Conservation (phyloP, 2,329 filamentous ascomycete species). For the Cordyceps militaris region DNA sequence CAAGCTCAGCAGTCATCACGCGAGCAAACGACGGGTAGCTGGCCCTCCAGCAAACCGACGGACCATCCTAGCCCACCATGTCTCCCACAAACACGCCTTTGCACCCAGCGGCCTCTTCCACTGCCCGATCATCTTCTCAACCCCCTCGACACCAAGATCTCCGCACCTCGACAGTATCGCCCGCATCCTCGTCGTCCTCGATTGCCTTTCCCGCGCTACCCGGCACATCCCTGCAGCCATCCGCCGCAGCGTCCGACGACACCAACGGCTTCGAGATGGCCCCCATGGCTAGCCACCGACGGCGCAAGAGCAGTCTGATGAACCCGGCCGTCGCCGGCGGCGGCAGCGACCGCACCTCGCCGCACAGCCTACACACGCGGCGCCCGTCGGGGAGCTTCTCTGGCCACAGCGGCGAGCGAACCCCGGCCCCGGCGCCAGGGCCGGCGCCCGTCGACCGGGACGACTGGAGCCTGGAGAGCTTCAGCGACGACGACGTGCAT, state of each 20-base stretch:
- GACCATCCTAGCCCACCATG: background rate
- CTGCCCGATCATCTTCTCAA: background rate
- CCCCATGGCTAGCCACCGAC: constrained; percentile 45
- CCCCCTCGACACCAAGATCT: background rate
- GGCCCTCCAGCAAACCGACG: background rate
- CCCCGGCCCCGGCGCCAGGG: constrained; percentile 16
- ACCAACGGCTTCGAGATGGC: constrained; percentile 47
- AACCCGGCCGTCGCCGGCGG: constrained; percentile 29
- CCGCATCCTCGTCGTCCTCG: constrained; percentile 2
- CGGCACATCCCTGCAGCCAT: background rate
- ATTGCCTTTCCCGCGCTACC: constrained; percentile 6
- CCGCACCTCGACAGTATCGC: background rate
- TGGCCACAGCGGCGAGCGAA: constrained; percentile 24
- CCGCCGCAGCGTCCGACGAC: background rate
- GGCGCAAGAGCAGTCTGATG: constrained; percentile 49
- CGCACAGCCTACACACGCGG: constrained; percentile 8
- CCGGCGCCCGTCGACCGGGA: constrained; percentile 18
- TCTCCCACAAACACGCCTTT: background rate
- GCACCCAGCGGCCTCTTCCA: background rate
- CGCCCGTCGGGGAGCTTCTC: constrained; percentile 17
- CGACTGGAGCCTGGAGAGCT: constrained; percentile 41
- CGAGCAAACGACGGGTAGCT: constrained; percentile 2
- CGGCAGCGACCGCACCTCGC: constrained; percentile 23
- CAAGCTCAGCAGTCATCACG: background rate
- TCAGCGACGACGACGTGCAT: constrained; percentile 65